phyloP scores from a whole-genome alignment of 2,329 filamentous ascomycete genomes.

The Apiospora pterosperma region DNA sequence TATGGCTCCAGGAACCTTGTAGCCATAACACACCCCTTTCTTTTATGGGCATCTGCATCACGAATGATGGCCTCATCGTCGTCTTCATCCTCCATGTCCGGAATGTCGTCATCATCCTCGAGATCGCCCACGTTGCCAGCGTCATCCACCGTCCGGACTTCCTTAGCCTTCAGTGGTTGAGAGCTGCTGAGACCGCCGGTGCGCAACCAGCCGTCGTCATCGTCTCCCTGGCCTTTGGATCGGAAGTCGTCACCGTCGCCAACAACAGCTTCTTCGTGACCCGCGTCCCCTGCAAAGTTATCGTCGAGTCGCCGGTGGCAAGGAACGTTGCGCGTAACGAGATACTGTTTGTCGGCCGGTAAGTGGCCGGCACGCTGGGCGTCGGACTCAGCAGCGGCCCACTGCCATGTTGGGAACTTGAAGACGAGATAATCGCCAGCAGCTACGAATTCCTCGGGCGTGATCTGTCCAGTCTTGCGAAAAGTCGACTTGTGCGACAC shows the following conservation, averaged over 20 bases:
- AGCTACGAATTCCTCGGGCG: constrained; percentile 91
- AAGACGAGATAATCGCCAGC: constrained; percentile 97
- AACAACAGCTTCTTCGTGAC: constrained; percentile 82
- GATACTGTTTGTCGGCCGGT: constrained; percentile 87
- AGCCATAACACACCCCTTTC: constrained; percentile 37
- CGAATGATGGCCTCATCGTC: constrained; percentile 88
- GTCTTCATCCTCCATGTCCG: constrained; percentile 97
- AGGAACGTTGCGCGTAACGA: constrained; percentile 91
- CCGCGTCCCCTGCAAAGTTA: constrained; percentile 86
- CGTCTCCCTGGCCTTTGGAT: constrained; percentile 65
- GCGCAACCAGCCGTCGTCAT: constrained; percentile 87
- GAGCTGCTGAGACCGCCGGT: constrained; percentile 77
- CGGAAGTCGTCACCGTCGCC: constrained; percentile 68
- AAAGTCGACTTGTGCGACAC: constrained; percentile 91
- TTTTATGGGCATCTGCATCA: constrained; percentile 54
- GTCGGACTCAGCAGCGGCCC: constrained; percentile 83
- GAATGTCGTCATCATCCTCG: constrained; percentile 78
- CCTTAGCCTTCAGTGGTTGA: constrained; percentile 71
- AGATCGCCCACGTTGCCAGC: constrained; percentile 80
- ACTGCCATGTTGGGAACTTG: constrained; percentile 98
- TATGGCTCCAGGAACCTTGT: constrained; percentile 7
- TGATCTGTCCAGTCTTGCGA: constrained; percentile 90
- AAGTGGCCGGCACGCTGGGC: constrained; percentile 77
- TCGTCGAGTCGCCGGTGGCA: constrained; percentile 90
- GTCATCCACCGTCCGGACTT: constrained; percentile 87